A percentile compares a stretch with the other conserved stretches of the same genome.
These are phyloP conservation scores for Aaosphaeria pasadenensis DNA, from an alignment of 2,329 filamentous ascomycete genomes.

Conservation along the genomic window DNA sequence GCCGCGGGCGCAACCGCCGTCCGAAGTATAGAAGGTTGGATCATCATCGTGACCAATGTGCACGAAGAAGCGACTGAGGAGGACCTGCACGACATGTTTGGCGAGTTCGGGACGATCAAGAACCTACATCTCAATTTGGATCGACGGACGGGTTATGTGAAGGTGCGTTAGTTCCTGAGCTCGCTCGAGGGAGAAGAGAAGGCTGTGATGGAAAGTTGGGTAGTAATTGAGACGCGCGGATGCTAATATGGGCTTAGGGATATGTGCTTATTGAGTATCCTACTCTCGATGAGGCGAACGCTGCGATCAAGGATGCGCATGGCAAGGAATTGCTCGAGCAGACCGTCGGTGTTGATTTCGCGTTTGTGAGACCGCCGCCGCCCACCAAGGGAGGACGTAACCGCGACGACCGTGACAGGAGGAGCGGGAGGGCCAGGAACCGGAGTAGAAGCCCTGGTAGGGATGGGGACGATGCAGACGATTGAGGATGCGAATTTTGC, in stretches of 20 bases:
- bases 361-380: slow-evolving; percentile 75
- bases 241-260: slow-evolving; percentile 52
- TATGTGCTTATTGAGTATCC: slow-evolving; percentile 84
- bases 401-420: slow-evolving; percentile 2
- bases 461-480: slow-evolving; percentile 1
- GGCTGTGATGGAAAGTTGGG: too few relatives aligned
- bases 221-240: neutral
- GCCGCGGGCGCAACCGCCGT: slow-evolving; percentile 73
- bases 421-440: slow-evolving; percentile 1
- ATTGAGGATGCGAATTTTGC: neutral
- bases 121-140: slow-evolving; percentile 83
- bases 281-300: slow-evolving; percentile 73
- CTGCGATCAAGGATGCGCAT: slow-evolving; percentile 79
- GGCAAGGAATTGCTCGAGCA: slow-evolving; percentile 76
- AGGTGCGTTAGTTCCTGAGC: slow-evolving; percentile 51
- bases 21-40: slow-evolving; percentile 86
- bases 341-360: slow-evolving; percentile 78
- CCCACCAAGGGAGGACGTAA: slow-evolving; percentile 41
- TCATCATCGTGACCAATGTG: slow-evolving; percentile 80
- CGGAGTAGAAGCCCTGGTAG: slow-evolving; percentile 33
- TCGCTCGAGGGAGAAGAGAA: neutral
- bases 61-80: slow-evolving; percentile 87
- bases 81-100: slow-evolving; percentile 76
- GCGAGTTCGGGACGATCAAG: slow-evolving; percentile 82
- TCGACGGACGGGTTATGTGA: slow-evolving; percentile 79